Evolutionary conservation across 2,329 filamentous ascomycete species (phyloP).

Genomic region (Zasmidium citrigriseum): DNA sequence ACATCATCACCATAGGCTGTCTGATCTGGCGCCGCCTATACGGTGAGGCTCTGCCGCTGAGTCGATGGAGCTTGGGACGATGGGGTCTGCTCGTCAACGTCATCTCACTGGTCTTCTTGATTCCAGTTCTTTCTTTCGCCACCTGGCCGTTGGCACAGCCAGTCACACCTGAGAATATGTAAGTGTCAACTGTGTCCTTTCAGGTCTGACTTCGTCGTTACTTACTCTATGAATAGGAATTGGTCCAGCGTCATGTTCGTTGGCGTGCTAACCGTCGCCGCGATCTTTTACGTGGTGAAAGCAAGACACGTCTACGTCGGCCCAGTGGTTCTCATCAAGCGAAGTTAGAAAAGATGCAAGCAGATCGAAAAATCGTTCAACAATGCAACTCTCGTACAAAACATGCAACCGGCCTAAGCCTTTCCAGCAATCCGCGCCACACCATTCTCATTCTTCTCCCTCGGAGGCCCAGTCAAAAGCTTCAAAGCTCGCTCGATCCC

Average conservation of each 20-base stretch:
- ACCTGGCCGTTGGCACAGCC: conserved; percentile 11
- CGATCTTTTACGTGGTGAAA: conserved; percentile 12
- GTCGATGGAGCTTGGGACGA: conserved; percentile 41
- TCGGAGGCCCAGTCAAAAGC: neutral
- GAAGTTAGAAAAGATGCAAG: neutral
- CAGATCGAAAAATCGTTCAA: neutral
- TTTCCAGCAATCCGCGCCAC: neutral
- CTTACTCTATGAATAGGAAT: neutral
- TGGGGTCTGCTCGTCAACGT: conserved; percentile 43
- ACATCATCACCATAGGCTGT: conserved; percentile 40
- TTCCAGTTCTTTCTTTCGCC: conserved; percentile 10
- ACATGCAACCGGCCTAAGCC: neutral
- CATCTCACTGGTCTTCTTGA: conserved; percentile 15
- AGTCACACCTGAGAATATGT: conserved; percentile 11
- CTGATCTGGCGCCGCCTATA: conserved; percentile 39
- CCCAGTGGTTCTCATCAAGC: conserved; percentile 6
- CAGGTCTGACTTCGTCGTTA: neutral
- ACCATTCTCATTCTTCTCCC: neutral
- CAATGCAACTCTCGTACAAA: neutral
- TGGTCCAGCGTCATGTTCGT: conserved; percentile 13
- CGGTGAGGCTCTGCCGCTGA: conserved; percentile 34
- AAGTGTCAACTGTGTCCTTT: conserved; percentile 1
- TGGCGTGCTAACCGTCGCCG: conserved; percentile 6
- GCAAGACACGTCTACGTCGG: conserved; percentile 12
- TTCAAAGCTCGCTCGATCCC: neutral